Base-by-base conservation (phyloP, 805 yeast genomes). In the Cyberlindnera subsufficiens region DNA sequence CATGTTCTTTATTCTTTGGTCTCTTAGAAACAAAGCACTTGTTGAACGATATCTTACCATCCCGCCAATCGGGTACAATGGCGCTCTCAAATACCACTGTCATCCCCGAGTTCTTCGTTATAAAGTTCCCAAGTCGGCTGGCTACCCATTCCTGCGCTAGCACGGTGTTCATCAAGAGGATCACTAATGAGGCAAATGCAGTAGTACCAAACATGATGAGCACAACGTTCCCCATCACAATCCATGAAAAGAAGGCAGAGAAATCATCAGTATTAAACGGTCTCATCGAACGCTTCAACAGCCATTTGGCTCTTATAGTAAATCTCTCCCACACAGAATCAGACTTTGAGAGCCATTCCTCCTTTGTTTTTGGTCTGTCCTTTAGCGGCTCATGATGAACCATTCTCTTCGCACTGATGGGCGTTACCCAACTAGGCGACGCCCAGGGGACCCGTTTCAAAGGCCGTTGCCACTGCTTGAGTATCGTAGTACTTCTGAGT, bases 191-290 rank as follows among this genome's bases (percentile, higher is more conserved):
- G 22, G 87, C 77, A 59, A 91, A 91, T 2, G 98, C 88, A 2
- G 99, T 93, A 10, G 99, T 91, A 9, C 91, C 97, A 20, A 90
- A 64, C 17, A 88, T 66, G 41, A 93, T 73, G 65, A 95, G 69
- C 8, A 87, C 61, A 2, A 85, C 81, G 56, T 93, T 91, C 3
- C 96, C 95, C 59, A 93, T 82, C 38, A 93, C 75, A 25, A 93
- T 67, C 96, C 98, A 90, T 6, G 96, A 86, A 44, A 91, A 78
- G 48, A 93, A 72, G 3, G 98, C 98, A 30, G 88, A 77, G 43
- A 89, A 75, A 56, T 91, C 97, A 63, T 93, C 98, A n/a, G 86
- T 77, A 59, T 84, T 90, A 66, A 87, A 86, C 1, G 96, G 96
- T 15, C 95, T 71, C 51, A 80, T 77, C 11, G 87, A 84, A 40